These are phyloP conservation scores for Mycena rosella DNA, from an alignment of 768 basidiomycete species.

Conservation along the genomic window DNA sequence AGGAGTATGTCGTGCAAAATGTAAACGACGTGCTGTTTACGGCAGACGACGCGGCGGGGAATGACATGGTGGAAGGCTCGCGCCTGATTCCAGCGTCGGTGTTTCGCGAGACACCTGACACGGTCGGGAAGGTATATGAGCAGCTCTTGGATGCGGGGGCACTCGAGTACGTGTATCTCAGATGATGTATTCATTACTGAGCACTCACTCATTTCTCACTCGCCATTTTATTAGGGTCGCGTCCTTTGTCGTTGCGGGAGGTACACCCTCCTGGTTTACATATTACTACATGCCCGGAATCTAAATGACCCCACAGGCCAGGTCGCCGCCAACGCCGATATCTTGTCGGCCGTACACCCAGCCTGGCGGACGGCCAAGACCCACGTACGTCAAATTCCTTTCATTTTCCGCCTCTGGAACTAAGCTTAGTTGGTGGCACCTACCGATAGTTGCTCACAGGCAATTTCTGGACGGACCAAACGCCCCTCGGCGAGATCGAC, in stretches of 20 bases:
- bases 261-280: constrained; percentile 8
- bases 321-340: no score
- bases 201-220: constrained; percentile 17
- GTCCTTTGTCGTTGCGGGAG: constrained; percentile 25
- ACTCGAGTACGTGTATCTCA: constrained; percentile 18
- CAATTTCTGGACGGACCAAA: no score
- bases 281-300: no score
- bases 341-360: no score
- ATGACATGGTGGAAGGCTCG: constrained; percentile 34
- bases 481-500: no score
- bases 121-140: constrained; percentile 39
- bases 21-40: constrained; percentile 35
- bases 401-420: constrained; percentile 10
- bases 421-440: background rate
- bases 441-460: constrained; percentile 34
- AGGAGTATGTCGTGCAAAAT: background rate
- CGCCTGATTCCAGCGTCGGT: constrained; percentile 34
- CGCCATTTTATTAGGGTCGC: constrained; percentile 14
- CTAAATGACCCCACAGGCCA: no score
- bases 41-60: constrained; percentile 34
- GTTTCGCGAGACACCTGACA: constrained; percentile 23
- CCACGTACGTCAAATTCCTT: constrained; percentile 42
- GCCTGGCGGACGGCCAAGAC: constrained; percentile 52
- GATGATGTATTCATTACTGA: constrained; percentile 7
- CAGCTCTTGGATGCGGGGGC: constrained; percentile 38